Base-by-base conservation (phyloP, 2,329 filamentous ascomycete species). In the Ophiostoma pallidulum region DNA sequence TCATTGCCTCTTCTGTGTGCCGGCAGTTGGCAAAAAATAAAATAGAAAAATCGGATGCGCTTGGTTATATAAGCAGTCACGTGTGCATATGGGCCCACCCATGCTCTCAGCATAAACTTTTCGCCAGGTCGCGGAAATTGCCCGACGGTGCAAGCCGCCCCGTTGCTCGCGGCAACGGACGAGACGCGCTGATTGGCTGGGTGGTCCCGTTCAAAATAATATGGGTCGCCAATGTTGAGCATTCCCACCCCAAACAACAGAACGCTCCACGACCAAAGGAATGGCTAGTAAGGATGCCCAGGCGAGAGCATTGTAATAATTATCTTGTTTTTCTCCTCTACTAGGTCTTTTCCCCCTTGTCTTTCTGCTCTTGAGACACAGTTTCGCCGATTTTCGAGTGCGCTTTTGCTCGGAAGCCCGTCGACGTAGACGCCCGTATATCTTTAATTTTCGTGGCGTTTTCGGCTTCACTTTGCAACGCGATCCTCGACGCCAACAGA, bases 91-190 rank as follows among this genome's bases (percentile, higher is more conserved):
- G n/a, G n/a, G n/a, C n/a, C n/a, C n/a, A 28, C 10, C 24, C 10
- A 28, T 28, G 24, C 24, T 10, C 10, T 10, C 5, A 10, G 24
- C 24, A 28, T 5, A 10, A 28, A 10, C 6, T 28, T 10, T 28
- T 5, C 24, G 10, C 10, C 5, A 28, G 24, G n/a, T n/a, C 24
- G 14, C 18, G 7, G 35, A 32, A 44, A 36, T 36, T 44, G 32
- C 18, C 14, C n/a, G n/a, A n/a, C n/a, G n/a, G n/a, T n/a, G n/a
- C n/a, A n/a, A n/a, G n/a, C n/a, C 48, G 31, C 28, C 16, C 49
- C 35, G 47, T 51, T 55, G 57, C 57, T 57, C 53, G 47, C 47
- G 56, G 57, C 58, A 60, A 60, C 58, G 44, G n/a, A 13, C 2
- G 9, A 3, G 44, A 51, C 51, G 51, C 53, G 50, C 51, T 52